phyloP scores from a whole-genome alignment of 2,329 filamentous ascomycete species.

The Xylariaceae sp. region DNA sequence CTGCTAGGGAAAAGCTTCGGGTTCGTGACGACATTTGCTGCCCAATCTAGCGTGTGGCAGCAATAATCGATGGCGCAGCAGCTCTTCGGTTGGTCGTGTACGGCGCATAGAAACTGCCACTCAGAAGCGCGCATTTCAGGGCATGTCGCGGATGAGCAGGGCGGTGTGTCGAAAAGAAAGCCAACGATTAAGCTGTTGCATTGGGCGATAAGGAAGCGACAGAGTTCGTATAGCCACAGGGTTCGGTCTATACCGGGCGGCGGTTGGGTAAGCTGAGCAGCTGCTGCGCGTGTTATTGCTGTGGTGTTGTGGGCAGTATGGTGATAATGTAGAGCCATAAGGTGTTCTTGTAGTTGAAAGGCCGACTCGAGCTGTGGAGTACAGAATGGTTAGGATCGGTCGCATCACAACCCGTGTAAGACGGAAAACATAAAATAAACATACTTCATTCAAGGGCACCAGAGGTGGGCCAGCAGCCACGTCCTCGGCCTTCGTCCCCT shows the following conservation, averaged over 20 bases:
- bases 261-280: slow-evolving; percentile 77
- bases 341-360: slow-evolving; percentile 96
- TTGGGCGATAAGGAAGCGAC: slow-evolving; percentile 92
- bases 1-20: slow-evolving; percentile 95
- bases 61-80: slow-evolving; percentile 99
- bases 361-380: slow-evolving; percentile 85
- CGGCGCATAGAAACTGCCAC: slow-evolving; percentile 98
- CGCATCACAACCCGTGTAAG: slow-evolving; percentile 3
- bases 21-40: slow-evolving; percentile 90
- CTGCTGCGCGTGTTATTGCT: slow-evolving; percentile 78
- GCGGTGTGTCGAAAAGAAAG: slow-evolving; percentile 88
- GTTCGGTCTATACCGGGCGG: slow-evolving; percentile 83
- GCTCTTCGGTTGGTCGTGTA: slow-evolving; percentile 94
- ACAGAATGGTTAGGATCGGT: slow-evolving; percentile 16
- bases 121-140: slow-evolving; percentile 98
- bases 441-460: slow-evolving; percentile 82
- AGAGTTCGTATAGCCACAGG: slow-evolving; percentile 97
- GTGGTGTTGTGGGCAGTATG: slow-evolving; percentile 72
- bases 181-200: slow-evolving; percentile 92
- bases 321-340: slow-evolving; percentile 88
- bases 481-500: slow-evolving; percentile 88
- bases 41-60: slow-evolving; percentile 98
- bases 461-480: slow-evolving; percentile 93
- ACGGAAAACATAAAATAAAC: too few species aligned
- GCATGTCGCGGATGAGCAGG: slow-evolving; percentile 88